Conservation (phyloP, 345 rosid genomes). For the Populus alba region DNA sequence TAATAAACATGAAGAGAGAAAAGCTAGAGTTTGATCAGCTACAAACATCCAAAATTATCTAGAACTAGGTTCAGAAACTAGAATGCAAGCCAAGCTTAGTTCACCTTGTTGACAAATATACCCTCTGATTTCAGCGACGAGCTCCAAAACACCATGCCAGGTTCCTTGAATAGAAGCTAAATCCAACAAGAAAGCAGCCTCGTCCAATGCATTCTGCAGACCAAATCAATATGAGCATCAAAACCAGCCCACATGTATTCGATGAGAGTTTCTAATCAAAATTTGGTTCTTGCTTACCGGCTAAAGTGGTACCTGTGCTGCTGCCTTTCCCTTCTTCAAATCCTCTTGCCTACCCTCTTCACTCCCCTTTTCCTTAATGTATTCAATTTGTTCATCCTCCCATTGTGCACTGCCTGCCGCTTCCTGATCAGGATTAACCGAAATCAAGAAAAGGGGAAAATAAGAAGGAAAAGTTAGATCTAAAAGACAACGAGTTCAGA, state of each 20-base stretch:
- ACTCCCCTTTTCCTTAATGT: constrained; percentile 66
- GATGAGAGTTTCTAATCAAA: not conserved
- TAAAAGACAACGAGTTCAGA: not conserved
- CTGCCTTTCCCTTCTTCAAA: constrained; percentile 78
- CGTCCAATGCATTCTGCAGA: constrained; percentile 65
- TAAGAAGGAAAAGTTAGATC: not conserved
- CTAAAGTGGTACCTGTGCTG: constrained; percentile 51
- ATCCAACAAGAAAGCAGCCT: constrained; percentile 80
- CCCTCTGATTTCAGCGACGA: constrained; percentile 39
- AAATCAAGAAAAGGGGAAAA: not conserved
- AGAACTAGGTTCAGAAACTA: too few relatives aligned
- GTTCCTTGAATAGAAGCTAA: constrained; percentile 81
- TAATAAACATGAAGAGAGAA: too few relatives aligned
- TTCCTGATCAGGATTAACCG: constrained; percentile 38
- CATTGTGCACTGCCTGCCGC: constrained; percentile 77
- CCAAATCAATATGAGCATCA: constrained; percentile 5
- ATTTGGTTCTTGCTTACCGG: not conserved
- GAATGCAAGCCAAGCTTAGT: too few relatives aligned
- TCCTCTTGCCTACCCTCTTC: constrained; percentile 77
- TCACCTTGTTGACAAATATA: too few relatives aligned
- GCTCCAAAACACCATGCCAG: constrained; percentile 54
- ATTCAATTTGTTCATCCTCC: constrained; percentile 92
- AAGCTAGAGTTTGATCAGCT: too few relatives aligned
- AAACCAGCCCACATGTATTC: not conserved
- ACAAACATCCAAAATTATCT: too few relatives aligned